Base-by-base conservation (phyloP, 192 early-diverging fungal species). In the Lunasporangiospora selenospora region DNA sequence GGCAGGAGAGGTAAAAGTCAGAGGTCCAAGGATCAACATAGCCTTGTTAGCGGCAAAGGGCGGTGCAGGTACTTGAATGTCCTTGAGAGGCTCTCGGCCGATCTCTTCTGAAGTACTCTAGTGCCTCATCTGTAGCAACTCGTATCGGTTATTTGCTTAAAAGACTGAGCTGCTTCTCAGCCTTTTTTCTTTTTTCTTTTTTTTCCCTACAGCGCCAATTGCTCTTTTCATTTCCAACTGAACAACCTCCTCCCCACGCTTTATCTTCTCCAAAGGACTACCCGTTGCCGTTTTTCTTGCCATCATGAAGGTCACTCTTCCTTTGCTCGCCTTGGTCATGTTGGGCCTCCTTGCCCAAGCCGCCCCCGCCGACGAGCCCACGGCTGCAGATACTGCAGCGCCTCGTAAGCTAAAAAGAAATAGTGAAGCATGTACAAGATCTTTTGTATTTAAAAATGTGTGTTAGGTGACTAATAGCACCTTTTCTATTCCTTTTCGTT, bases 251-350 rank as follows among this genome's bases (percentile, higher is more conserved):
- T 16, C 24, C 19, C 9, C 52, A 36, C 12, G 15, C 33, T 11
- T 30, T 8, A 6, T 3, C 16, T 5, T 9, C 18, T 9, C 0
- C 1, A 32, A 23, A 10, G 3, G 4, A 45, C 37, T n/a, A 18
- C 33, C 21, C 23, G 12, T 21, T 24, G 27, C 34, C 33, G 57
- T 27, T 26, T 58, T 67, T 54, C 23, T 58, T 34, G 10, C 49
- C 23, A 1, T 24, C 47, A 56, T n/a, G n/a, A n/a, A 42, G 36
- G 15, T 43, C 48, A 29, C 49, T 23, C 12, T 56, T 19, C 11
- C 58, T 41, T 30, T 67, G 46, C 10, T 48, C 40, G 33, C 31
- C 31, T 2, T 67, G 7, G 16, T 52, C 38, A 63, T 53, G 51
- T 5, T 58, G 21, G 30, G 54, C 38, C 19, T 38, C 21, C 23